Evolutionary conservation across 2,329 filamentous ascomycete genomes (phyloP).

Genomic region (Sclerotinia subarctica): DNA sequence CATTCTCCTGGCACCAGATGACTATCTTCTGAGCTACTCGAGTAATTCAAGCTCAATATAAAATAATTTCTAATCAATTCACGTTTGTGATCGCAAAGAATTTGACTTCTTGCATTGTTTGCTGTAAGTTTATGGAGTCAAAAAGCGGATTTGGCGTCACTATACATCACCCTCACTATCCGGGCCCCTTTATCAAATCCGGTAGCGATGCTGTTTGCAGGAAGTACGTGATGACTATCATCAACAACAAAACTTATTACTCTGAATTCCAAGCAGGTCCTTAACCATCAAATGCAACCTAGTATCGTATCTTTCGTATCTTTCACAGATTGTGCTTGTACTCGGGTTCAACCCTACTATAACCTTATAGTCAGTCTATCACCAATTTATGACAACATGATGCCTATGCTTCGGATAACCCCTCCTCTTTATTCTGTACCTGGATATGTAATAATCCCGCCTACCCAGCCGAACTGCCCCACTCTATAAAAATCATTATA

Average conservation of each 20-base stretch:
- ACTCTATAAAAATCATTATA: constrained; percentile 1
- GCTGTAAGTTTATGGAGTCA: constrained; percentile 1
- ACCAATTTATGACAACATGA: not conserved
- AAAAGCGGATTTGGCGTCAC: not conserved
- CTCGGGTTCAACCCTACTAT: not conserved
- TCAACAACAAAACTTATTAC: not conserved
- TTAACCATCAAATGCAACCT: not conserved
- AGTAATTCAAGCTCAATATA: not conserved
- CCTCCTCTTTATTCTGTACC: constrained; percentile 3
- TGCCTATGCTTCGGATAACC: not conserved
- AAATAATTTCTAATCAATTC: not conserved
- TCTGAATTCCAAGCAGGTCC: not conserved
- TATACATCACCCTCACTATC: constrained; percentile 8
- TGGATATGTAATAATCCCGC: constrained; percentile 9
- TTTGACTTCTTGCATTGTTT: constrained; percentile 2
- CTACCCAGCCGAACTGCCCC: not conserved
- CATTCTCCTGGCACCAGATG: not conserved
- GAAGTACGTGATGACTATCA: not conserved
- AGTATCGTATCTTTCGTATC: no score
- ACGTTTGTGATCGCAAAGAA: not conserved
- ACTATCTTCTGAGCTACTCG: not conserved
- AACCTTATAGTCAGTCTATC: not conserved
- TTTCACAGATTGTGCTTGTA: not conserved
- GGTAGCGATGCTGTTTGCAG: not conserved
- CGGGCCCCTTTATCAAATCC: not conserved